Conservation (phyloP, 2,329 filamentous ascomycete species). For the Juglanconis oblonga region DNA sequence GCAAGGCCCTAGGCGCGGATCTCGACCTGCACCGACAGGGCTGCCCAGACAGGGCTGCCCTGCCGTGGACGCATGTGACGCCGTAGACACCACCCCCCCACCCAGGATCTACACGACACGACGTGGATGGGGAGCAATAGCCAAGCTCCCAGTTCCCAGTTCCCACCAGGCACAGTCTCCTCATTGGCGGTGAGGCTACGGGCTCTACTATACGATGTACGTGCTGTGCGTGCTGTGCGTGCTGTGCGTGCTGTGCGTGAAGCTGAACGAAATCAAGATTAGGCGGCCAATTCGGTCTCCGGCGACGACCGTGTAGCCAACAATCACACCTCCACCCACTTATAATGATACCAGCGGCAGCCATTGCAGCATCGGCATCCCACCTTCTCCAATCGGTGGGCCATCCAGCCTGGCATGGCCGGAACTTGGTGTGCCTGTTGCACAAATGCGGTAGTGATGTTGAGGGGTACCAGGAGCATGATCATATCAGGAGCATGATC, state of each 20-base stretch:
- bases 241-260: background rate
- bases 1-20: background rate
- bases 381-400: constrained; percentile 7
- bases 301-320: background rate
- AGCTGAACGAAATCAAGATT: background rate
- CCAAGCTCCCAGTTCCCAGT: background rate
- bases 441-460: background rate
- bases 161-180: background rate
- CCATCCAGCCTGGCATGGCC: background rate
- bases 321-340: background rate
- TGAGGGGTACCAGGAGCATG: constrained; percentile 1
- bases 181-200: background rate
- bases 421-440: background rate
- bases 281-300: background rate
- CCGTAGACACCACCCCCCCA: no score
- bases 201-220: no score
- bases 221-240: background rate
- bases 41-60: background rate
- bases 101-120: no score
- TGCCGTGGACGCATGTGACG: background rate
- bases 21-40: no score
- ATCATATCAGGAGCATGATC: background rate
- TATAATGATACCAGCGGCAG: background rate
- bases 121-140: no score
- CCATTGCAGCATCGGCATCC: background rate